These are phyloP conservation scores for Strobilomyces confusus DNA, from an alignment of 768 basidiomycete species.

Conservation along the genomic window DNA sequence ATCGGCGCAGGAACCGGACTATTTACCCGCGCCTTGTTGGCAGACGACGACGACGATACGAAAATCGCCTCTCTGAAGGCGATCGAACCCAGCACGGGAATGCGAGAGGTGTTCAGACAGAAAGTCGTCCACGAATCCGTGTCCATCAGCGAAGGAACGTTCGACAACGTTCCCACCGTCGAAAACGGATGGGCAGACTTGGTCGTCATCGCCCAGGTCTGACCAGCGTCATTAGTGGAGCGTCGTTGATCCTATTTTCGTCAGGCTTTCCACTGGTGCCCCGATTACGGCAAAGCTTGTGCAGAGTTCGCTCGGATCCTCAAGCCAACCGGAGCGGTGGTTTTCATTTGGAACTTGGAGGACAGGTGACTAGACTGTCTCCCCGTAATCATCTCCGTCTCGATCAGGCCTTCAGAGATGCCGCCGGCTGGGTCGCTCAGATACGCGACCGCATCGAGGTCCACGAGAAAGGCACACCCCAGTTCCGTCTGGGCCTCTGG, in stretches of 20 bases:
- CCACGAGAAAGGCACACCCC: constrained; percentile 72
- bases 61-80: constrained; percentile 56
- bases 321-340: constrained; percentile 67
- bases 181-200: constrained; percentile 71
- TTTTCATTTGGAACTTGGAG: constrained; percentile 90
- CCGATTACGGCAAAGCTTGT: constrained; percentile 67
- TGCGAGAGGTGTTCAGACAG: constrained; percentile 69
- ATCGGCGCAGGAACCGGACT: constrained; percentile 86
- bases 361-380: constrained; percentile 46
- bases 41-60: constrained; percentile 52
- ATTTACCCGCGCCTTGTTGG: constrained; percentile 78
- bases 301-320: constrained; percentile 78
- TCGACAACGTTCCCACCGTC: constrained; percentile 54
- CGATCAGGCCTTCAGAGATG: constrained; percentile 37
- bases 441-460: constrained; percentile 65
- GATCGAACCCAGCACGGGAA: constrained; percentile 83
- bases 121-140: constrained; percentile 53
- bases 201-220: constrained; percentile 72
- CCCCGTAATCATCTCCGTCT: background rate
- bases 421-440: constrained; percentile 69
- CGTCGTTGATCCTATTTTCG: constrained; percentile 3
- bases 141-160: constrained; percentile 60
- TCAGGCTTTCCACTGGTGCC: constrained; percentile 94
- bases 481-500: constrained; percentile 79
- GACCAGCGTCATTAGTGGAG: constrained; percentile 1